Conservation (phyloP, 331 rosid genomes). For the Telfairia occidentalis region DNA sequence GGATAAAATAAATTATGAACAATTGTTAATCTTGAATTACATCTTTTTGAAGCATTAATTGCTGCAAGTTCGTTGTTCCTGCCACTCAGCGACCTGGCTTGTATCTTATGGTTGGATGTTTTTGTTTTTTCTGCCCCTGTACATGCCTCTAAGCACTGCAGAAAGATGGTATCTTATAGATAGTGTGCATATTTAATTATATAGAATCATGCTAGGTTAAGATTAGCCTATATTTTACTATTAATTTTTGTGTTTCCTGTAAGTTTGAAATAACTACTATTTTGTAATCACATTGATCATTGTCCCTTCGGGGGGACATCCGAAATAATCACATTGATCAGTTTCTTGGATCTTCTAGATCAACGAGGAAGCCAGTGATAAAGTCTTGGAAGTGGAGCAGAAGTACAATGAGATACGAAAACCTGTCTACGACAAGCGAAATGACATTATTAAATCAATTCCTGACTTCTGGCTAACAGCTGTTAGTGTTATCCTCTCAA, state of each 20-base stretch:
- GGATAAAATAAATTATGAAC: neutral
- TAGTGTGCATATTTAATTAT: neutral
- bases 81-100: neutral
- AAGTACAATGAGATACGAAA: constrained; percentile 72
- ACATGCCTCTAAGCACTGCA: neutral
- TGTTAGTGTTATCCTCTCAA: constrained; percentile 34
- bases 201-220: neutral
- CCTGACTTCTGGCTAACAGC: constrained; percentile 96
- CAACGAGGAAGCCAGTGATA: constrained; percentile 86
- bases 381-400: constrained; percentile 83
- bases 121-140: neutral
- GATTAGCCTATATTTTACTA: neutral
- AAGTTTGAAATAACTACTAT: neutral
- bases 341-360: constrained; percentile 44
- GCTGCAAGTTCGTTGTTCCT: neutral
- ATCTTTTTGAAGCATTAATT: neutral
- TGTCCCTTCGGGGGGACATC: too few relatives aligned
- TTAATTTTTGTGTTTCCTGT: neutral
- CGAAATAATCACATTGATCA: neutral
- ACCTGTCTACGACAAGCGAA: constrained; percentile 69
- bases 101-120: neutral
- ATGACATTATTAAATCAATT: constrained; percentile 59
- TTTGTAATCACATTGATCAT: neutral
- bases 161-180: neutral
- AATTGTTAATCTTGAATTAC: neutral